Base-by-base conservation (phyloP, 768 basidiomycete genomes). In the Lactarius tabidus region DNA sequence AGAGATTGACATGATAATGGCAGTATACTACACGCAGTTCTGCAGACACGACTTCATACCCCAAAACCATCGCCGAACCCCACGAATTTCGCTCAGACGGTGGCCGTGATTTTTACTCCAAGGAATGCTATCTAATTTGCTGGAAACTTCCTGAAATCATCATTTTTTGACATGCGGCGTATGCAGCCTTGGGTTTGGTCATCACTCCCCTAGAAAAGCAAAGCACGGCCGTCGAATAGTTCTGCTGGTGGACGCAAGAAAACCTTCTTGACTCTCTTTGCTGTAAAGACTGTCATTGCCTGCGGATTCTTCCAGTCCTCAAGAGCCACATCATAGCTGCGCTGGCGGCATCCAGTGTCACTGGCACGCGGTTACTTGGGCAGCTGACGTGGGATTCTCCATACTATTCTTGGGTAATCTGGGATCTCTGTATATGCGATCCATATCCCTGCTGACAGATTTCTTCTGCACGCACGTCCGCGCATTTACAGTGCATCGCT, bases 31-130 rank as follows among this genome's bases (percentile, higher is more conserved):
- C 63, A 8, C 70, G 70, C 36, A 70, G 66, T 26, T 69, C 70
- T 20, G 18, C 54, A 35, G 65, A 70, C 52, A 70, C 57, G 75
- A 76, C 61, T 71, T 75, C 72, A 51, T 73, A 23, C 63, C 73
- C 54, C 2, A 60, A 59, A 20, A 29, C 54, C 15, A 51, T 71
- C 26, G 59, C 58, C 17, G 67, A 63, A 51, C 67, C 70, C 18
- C 65, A 66, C 33, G 70, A 71, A 53, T 71, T 64, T n/a, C 39
- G 65, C 48, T 39, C 36, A 26, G 65, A 71, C 38, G 70, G 67
- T 18, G 43, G 54, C 31, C 64, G 71, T 6, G n/a, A 63, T n/a
- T 64, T 66, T 29, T 71, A 62, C 43, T 39, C n/a, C 35, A 61
- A 56, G 35, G 70, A 63, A 12, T 45, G 45, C 39, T 71, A 70